phyloP scores from a whole-genome alignment of 1,284 basidiomycete species.

The Rhodofomes roseus region DNA sequence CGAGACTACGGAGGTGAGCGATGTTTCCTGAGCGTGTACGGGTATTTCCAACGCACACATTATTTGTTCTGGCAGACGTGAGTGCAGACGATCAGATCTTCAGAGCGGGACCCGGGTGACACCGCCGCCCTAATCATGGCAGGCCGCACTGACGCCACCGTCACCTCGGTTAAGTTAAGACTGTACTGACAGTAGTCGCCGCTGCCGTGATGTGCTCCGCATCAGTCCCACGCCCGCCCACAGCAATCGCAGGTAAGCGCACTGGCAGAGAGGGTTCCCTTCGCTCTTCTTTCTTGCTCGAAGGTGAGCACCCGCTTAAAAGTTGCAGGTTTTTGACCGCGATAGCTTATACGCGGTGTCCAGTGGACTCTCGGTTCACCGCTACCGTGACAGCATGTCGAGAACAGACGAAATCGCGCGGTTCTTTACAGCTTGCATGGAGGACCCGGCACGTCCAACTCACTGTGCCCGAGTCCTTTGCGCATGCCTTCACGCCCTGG shows the following conservation, averaged over 20 bases:
- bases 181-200: background rate
- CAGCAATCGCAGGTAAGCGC: background rate
- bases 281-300: background rate
- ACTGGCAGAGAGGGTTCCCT: background rate
- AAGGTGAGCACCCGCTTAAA: background rate
- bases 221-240: background rate
- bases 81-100: too few relatives aligned
- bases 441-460: background rate
- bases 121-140: background rate
- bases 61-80: too few relatives aligned
- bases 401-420: background rate
- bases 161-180: too few relatives aligned
- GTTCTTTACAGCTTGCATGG: background rate
- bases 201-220: background rate
- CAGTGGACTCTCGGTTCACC: background rate
- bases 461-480: background rate
- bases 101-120: too few relatives aligned
- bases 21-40: too few relatives aligned
- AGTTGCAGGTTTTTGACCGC: background rate
- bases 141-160: background rate
- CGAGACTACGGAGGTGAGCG: too few relatives aligned
- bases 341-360: background rate
- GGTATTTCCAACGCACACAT: too few relatives aligned
- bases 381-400: background rate
- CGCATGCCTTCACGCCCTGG: background rate